A percentile compares a stretch with the other conserved stretches of the same genome.
Evolutionary conservation across 306 rosid genomes (phyloP).

Genomic region (Alnus glutinosa): DNA sequence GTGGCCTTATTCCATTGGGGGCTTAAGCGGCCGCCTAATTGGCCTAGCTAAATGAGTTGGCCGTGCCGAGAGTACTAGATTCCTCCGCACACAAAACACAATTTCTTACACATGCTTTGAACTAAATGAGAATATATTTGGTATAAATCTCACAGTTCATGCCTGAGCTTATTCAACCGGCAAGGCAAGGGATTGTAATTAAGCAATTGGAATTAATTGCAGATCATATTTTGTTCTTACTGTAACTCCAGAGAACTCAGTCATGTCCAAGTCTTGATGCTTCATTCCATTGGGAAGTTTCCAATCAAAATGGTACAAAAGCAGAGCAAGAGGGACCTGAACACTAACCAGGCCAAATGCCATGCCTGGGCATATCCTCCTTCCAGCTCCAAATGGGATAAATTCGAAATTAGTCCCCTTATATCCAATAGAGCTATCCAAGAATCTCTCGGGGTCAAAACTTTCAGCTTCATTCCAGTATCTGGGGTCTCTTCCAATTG

Average conservation of each 20-base stretch:
- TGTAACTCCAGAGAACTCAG: conserved; percentile 14
- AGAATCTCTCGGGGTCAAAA: conserved; percentile 1
- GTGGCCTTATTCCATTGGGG: no score
- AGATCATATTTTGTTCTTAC: conserved; percentile 12
- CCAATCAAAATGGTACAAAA: conserved; percentile 36
- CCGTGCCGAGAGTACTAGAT: no score
- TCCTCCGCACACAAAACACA: no score
- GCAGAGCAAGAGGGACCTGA: conserved; percentile 25
- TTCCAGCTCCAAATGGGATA: conserved; percentile 40
- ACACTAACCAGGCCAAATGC: conserved; percentile 7
- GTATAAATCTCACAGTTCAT: neutral
- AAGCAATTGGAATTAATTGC: conserved; percentile 16
- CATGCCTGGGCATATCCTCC: conserved; percentile 40
- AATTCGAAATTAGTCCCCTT: conserved; percentile 19
- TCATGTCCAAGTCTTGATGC: conserved; percentile 25
- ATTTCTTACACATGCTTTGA: no score
- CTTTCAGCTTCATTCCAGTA: conserved; percentile 12
- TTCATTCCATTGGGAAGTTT: conserved; percentile 28
- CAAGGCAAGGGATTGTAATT: neutral
- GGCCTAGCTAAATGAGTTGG: no score
- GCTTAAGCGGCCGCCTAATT: no score
- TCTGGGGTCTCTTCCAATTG: conserved; percentile 7
- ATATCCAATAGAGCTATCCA: conserved; percentile 10
- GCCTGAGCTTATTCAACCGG: neutral
- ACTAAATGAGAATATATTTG: no score